phyloP scores from a whole-genome alignment of 2,329 filamentous ascomycete genomes.

The Sclerotinia sclerotiorum region DNA sequence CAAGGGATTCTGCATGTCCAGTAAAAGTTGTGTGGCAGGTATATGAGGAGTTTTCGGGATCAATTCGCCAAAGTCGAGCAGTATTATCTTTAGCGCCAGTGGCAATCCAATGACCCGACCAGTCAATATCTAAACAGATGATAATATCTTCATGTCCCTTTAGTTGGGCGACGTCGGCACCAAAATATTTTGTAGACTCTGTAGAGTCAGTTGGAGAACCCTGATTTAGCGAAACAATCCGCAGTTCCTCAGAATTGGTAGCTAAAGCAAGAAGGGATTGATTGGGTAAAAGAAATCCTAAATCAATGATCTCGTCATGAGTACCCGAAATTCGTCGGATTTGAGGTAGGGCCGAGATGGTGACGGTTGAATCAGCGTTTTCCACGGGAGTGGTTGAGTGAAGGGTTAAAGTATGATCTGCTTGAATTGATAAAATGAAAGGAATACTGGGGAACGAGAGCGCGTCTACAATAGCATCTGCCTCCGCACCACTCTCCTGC shows the following conservation, averaged over 20 bases:
- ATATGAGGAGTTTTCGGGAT: slow-evolving; percentile 71
- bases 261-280: slow-evolving; percentile 82
- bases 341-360: slow-evolving; percentile 41
- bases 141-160: slow-evolving; percentile 95
- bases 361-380: slow-evolving; percentile 41
- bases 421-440: slow-evolving; percentile 78
- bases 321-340: slow-evolving; percentile 87
- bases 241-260: slow-evolving; percentile 91
- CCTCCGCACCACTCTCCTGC: slow-evolving; percentile 60
- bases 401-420: slow-evolving; percentile 82
- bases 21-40: slow-evolving; percentile 80
- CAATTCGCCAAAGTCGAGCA: slow-evolving; percentile 84
- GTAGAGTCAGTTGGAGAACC: slow-evolving; percentile 32
- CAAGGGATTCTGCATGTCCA: slow-evolving; percentile 91
- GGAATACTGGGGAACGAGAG: slow-evolving; percentile 64
- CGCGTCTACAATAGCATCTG: slow-evolving; percentile 69
- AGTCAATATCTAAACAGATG: slow-evolving; percentile 90
- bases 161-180: slow-evolving; percentile 81
- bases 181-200: slow-evolving; percentile 65
- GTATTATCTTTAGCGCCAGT: slow-evolving; percentile 97
- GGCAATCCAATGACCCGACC: slow-evolving; percentile 95
- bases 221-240: slow-evolving; percentile 71
- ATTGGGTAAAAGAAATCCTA: slow-evolving; percentile 80
- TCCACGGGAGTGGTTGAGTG: slow-evolving; percentile 57
- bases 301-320: slow-evolving; percentile 95